Percentiles rank a stretch among this genome's conserved stretches.
phyloP scores from a whole-genome alignment of 2,329 filamentous ascomycete species.

The Pseudogymnoascus sp. region DNA sequence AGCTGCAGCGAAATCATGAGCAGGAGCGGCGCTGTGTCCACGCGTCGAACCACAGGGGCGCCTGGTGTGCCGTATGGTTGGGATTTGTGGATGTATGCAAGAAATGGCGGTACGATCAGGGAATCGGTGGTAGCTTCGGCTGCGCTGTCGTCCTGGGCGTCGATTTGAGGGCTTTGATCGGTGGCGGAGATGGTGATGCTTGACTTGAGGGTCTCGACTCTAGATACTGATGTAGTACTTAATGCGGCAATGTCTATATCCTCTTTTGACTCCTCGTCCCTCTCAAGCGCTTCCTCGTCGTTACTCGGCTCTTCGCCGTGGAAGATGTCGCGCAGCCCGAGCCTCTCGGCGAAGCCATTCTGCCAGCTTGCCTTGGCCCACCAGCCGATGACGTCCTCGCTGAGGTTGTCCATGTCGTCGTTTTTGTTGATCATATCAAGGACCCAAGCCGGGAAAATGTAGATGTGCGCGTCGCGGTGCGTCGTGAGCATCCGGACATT shows the following conservation, averaged over 20 bases:
- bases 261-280: slow-evolving; percentile 23
- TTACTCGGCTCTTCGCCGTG: slow-evolving; percentile 36
- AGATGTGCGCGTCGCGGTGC: slow-evolving; percentile 87
- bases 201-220: slow-evolving; percentile 12
- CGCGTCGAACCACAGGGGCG: slow-evolving; percentile 69
- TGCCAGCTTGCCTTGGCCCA: slow-evolving; percentile 96
- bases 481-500: slow-evolving; percentile 73
- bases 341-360: slow-evolving; percentile 66
- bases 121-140: slow-evolving; percentile 19
- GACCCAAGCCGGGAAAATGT: slow-evolving; percentile 88
- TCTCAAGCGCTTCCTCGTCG: slow-evolving; percentile 28
- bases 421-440: slow-evolving; percentile 76
- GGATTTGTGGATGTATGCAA: slow-evolving; percentile 73
- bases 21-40: slow-evolving; percentile 78
- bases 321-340: slow-evolving; percentile 63
- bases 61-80: slow-evolving; percentile 28
- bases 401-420: slow-evolving; percentile 76
- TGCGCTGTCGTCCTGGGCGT: slow-evolving; percentile 14
- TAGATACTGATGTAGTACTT: slow-evolving; percentile 27
- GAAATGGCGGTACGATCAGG: slow-evolving; percentile 60
- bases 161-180: slow-evolving; percentile 11
- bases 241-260: slow-evolving; percentile 24
- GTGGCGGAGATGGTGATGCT: slow-evolving; percentile 9
- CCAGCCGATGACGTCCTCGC: slow-evolving; percentile 87
- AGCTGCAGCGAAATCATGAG: slow-evolving; percentile 76